phyloP scores from a whole-genome alignment of 164 flowering plant species.

The Vitis vinifera region ASM3070453v1 NC_081822.1:20000001-20000500 shows the following conservation, averaged over 20 bases:
- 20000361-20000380: constrained; percentile 1
- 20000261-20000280: constrained; percentile 12
- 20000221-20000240: constrained; percentile 13
- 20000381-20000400: constrained; percentile 5
- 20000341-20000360: constrained; percentile 11
- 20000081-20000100: constrained; percentile 16
- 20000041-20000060: constrained; percentile 11
- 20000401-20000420: constrained; percentile 7
- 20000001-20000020: not conserved
- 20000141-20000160: constrained; percentile 8
- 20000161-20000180: not conserved
- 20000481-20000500: constrained; percentile 29
- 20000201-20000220: constrained; percentile 1
- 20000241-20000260: not conserved
- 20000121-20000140: constrained; percentile 1
- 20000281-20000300: not conserved
- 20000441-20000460: constrained; percentile 8
- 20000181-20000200: not conserved
- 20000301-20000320: constrained; percentile 11
- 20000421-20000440: constrained; percentile 25
- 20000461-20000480: constrained; percentile 21
- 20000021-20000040: constrained; percentile 15
- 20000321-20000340: constrained; percentile 4
- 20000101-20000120: constrained; percentile 9
- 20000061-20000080: constrained; percentile 12